A percentile compares a stretch with the other conserved stretches of the same genome.
phyloP scores from a whole-genome alignment of 2,329 filamentous ascomycete genomes.

The Phaeophleospora eucalypticola region DNA sequence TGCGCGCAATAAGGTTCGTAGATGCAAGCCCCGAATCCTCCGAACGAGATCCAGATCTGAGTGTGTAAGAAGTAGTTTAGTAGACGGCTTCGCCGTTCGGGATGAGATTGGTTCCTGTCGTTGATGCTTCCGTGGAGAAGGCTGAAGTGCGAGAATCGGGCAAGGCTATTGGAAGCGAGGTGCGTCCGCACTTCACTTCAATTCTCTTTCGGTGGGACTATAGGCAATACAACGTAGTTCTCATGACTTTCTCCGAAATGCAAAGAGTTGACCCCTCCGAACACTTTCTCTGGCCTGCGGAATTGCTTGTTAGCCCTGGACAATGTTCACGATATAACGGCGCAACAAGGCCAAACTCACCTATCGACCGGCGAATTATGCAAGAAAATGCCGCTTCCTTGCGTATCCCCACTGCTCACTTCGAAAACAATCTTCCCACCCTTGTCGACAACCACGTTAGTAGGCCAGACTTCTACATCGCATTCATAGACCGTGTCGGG shows the following conservation, averaged over 20 bases:
- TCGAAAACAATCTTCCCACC: conserved; percentile 55
- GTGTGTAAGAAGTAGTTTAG: too few species aligned
- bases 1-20: too few species aligned
- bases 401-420: conserved; percentile 54
- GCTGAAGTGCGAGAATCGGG: too few species aligned
- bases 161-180: too few species aligned
- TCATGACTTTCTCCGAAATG: conserved; percentile 48
- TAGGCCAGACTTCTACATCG: conserved; percentile 63
- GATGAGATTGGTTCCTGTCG: too few species aligned
- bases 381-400: conserved; percentile 45
- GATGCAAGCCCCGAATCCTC: too few species aligned
- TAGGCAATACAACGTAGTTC: conserved; percentile 53
- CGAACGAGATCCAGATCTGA: too few species aligned
- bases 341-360: neutral
- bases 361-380: conserved; percentile 13
- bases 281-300: conserved; percentile 31
- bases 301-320: neutral
- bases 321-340: too few species aligned
- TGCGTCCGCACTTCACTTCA: too few species aligned
- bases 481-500: conserved; percentile 55
- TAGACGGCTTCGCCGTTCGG: too few species aligned
- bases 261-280: conserved; percentile 51
- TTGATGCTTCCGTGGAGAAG: too few species aligned
- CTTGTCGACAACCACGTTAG: conserved; percentile 53
- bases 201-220: conserved; percentile 45